Conservation (phyloP, 352 stramenopile genomes). For the Phytophthora pinifolia region DNA sequence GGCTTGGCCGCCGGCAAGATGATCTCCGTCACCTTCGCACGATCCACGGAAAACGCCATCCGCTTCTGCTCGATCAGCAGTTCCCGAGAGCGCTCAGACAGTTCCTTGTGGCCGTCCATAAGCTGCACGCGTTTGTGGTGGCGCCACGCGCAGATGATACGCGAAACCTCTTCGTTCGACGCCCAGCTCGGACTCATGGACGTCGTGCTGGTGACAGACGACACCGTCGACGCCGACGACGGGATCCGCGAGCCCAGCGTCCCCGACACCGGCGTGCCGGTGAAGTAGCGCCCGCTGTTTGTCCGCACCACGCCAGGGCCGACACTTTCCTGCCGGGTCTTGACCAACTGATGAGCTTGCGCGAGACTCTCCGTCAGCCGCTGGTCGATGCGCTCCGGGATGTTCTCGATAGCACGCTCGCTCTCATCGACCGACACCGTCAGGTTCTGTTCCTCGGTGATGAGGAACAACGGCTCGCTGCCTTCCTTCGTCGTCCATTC, state of each 20-base stretch:
- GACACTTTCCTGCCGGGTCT: conserved; percentile 58
- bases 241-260: conserved; percentile 54
- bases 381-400: conserved; percentile 82
- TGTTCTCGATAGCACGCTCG: conserved; percentile 85
- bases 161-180: conserved; percentile 70
- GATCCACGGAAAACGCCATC: conserved; percentile 82
- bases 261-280: conserved; percentile 35
- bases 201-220: conserved; percentile 44
- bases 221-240: conserved; percentile 39
- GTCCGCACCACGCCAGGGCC: conserved; percentile 44
- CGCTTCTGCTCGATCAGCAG: conserved; percentile 87
- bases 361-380: conserved; percentile 71
- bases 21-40: conserved; percentile 83
- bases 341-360: conserved; percentile 78
- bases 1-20: conserved; percentile 67
- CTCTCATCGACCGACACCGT: conserved; percentile 85
- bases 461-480: conserved; percentile 73
- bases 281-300: conserved; percentile 48
- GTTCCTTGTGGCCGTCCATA: conserved; percentile 87
- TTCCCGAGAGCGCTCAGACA: conserved; percentile 76
- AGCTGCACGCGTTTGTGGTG: conserved; percentile 87
- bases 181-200: conserved; percentile 56
- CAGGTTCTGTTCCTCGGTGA: conserved; percentile 53
- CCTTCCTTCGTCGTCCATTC: conserved; percentile 94
- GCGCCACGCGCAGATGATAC: conserved; percentile 83